Conservation (phyloP, 2,329 filamentous ascomycete species). For the Cryphonectria nitschkei region DNA sequence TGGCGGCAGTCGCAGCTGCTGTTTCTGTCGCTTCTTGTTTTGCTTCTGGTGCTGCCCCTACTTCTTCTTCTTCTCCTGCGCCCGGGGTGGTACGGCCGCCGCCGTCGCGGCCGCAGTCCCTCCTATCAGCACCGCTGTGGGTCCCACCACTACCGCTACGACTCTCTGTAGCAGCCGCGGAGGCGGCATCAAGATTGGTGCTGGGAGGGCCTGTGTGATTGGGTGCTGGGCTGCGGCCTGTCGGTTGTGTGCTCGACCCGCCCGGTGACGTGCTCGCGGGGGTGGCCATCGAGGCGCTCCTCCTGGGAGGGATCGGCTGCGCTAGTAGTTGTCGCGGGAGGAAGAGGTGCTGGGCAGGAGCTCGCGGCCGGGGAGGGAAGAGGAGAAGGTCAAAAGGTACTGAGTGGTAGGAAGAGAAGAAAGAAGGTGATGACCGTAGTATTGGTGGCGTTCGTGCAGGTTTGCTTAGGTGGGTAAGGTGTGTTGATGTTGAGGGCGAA, state of each 20-base stretch:
- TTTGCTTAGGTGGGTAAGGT: not conserved
- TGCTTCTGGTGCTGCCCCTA: not conserved
- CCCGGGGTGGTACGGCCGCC: not conserved
- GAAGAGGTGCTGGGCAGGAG: not conserved
- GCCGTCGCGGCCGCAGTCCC: not conserved
- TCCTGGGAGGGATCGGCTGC: not conserved
- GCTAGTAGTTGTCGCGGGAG: not conserved
- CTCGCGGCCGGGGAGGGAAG: not conserved
- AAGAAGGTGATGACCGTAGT: not conserved
- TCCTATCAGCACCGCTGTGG: conserved; percentile 4
- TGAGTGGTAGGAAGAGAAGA: not conserved
- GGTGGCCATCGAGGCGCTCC: not conserved
- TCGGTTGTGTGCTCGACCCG: conserved; percentile 20
- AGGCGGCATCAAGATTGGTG: not conserved
- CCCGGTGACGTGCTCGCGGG: conserved; percentile 24
- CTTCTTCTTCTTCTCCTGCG: not conserved
- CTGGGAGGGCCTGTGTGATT: not conserved
- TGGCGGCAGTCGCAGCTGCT: not conserved
- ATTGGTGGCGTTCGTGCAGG: not conserved
- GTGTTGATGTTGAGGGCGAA: not conserved
- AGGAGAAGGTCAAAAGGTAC: not conserved
- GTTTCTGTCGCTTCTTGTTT: not conserved
- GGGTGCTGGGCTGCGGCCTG: not conserved
- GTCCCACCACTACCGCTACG: conserved; percentile 13
- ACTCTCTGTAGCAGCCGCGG: conserved; percentile 1